Evolutionary conservation across 768 basidiomycete species (phyloP), one percentile per base, ranked within the genome.

Genomic region (Stropharia rugosoannulata): DNA sequence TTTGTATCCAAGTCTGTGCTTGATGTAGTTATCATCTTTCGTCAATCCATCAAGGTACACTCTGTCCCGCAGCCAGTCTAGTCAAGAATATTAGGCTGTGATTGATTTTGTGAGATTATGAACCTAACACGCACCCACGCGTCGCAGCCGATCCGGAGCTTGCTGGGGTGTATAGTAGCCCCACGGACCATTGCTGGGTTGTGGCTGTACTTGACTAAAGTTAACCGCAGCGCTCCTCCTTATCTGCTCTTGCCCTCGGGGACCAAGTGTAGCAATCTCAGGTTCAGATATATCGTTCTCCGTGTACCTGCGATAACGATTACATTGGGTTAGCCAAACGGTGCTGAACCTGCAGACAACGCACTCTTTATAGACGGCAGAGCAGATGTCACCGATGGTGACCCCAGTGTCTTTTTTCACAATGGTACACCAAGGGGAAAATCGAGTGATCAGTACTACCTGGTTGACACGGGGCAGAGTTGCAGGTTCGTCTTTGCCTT

Each of bases 51-150:
- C 90, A 56, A 93, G 91, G 68, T 77, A 90, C 18, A 80, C 75
- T 51, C 80, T 78, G 52, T 92, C 91, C 42, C 87, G 80, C 16
- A 93, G 78, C 89, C 89, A 93, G 63, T 92, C 90, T 90, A 54
- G 18, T 12, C 3, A 25, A 9, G 29, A 16, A 27, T 51, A 38
- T 54, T 18, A 36, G 56, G 12, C 15, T 49, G 41, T 27, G 29
- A 13, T 12, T n/a, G 16, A 38, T 15, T 11, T 37, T 54, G n/a
- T 9, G 22, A 50, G 53, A 49, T 16, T 27, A 16, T 36, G 46
- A 35, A 76, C 29, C 29, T 32, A 10, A 32, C 29, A 32, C 87
- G 61, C 61, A 88, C 87, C 87, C 25, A 83, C 81, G 49, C 89
- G 84, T 62, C 77, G 82, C 66, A 80, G 76, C 49, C 81, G 77